Base-by-base conservation (phyloP, 768 basidiomycete genomes). In the Lentinula sp. region DNA sequence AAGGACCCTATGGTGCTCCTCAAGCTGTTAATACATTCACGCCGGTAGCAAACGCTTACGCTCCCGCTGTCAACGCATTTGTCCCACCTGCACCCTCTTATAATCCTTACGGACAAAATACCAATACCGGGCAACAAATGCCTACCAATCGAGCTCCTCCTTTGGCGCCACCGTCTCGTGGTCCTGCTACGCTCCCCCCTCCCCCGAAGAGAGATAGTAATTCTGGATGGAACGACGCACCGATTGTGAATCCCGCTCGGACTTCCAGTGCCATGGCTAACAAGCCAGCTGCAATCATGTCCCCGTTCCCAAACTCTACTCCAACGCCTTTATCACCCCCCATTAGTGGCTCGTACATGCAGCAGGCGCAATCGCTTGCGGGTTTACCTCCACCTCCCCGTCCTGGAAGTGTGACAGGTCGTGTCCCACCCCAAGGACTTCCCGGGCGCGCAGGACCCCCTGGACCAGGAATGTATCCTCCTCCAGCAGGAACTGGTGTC, bases 191-290 rank as follows among this genome's bases (percentile, higher is more conserved):
- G 1, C 72, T 1, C 69, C 79, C 6, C 52, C 79, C 84, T 1
- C 83, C 88, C 1, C 82, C 85, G 3, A 86, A 85, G 35, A 84
- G 86, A 46, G 76, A 77, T 33, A 89, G 36, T 10, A 86, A 86
- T 33, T 84, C 87, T 15, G 93, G 93, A 0, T 98, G 95, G 94
- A 98, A 98, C 67, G 95, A 98, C 72, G 86, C 93, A 0, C 94
- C 93, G 0, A 69, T 77, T 6, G 64, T 84, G 12, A 65, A 76
- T 15, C 69, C 76, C 8, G 16, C 80, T 45, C 85, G 87, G 28
- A 76, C 77, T 0, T 84, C 88, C 1, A 78, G 80, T 20, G 73
- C 80, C 5, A 79, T 71, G 58, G 63, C 76, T 9, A 72, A 69
- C 59, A 91, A 90, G 67, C 87, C 83, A 2, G 77, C 80, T 6